A percentile compares a stretch with the other conserved stretches of the same genome.
These are phyloP conservation scores for Talaromyces albobiverticillius DNA, from an alignment of 2,329 filamentous ascomycete species.

Conservation along the genomic window DNA sequence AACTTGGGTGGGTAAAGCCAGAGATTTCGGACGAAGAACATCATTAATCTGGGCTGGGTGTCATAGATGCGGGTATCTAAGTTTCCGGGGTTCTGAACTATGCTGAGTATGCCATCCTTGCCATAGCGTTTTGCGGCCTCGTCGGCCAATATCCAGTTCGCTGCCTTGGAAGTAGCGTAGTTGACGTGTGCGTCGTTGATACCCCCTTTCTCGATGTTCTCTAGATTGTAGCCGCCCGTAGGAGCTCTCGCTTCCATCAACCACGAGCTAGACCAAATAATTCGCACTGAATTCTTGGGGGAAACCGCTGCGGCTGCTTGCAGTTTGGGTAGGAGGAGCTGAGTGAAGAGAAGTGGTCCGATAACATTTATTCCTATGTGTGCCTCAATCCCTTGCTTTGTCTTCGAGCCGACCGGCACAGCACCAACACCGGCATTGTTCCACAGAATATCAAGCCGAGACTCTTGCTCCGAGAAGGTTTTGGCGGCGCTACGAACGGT, in stretches of 20 bases:
- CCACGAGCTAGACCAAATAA: constrained; percentile 33
- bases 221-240: constrained; percentile 19
- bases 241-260: constrained; percentile 22
- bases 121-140: constrained; percentile 28
- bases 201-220: constrained; percentile 16
- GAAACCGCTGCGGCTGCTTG: constrained; percentile 24
- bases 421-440: constrained; percentile 41
- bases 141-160: constrained; percentile 32
- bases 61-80: background rate
- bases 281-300: constrained; percentile 25
- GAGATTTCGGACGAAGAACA: too few relatives aligned
- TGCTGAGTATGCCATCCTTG: constrained; percentile 9
- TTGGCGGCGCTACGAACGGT: constrained; percentile 21
- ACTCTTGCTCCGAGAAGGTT: constrained; percentile 33
- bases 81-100: constrained; percentile 7
- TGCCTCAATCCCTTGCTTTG: constrained; percentile 33
- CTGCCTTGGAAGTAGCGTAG: constrained; percentile 30
- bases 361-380: constrained; percentile 38
- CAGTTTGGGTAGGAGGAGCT: constrained; percentile 31
- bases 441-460: constrained; percentile 38
- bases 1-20: constrained; percentile 29
- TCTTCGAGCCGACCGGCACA: constrained; percentile 25
- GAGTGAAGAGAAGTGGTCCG: constrained; percentile 37
- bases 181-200: constrained; percentile 22
- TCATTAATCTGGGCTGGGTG: background rate